Percentiles rank a stretch among this genome's conserved stretches.
These are phyloP conservation scores for Moesziomyces globuligerus DNA, from an alignment of 1,284 basidiomycete species.

Conservation along the genomic window DNA sequence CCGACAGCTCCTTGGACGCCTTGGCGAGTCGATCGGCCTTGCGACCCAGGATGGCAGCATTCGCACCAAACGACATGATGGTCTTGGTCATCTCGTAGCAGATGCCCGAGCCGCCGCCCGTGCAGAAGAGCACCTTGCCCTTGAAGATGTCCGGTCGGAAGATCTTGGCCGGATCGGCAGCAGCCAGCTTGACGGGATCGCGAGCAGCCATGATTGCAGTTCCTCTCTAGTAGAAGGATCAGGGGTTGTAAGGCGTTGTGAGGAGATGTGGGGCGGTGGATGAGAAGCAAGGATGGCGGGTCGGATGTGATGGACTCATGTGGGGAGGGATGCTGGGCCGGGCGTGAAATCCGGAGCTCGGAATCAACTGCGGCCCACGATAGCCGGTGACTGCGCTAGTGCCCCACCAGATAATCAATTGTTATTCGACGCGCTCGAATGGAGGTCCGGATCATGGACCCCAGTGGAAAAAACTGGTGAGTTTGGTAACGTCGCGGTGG, in stretches of 20 bases:
- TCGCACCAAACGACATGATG: slow-evolving; percentile 83
- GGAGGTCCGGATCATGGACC: too few species aligned
- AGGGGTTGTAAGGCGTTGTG: too few species aligned
- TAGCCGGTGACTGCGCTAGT: not conserved
- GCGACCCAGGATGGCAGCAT: slow-evolving; percentile 83
- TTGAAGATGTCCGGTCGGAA: slow-evolving; percentile 86
- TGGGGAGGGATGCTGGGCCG: not conserved
- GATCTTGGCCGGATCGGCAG: slow-evolving; percentile 38
- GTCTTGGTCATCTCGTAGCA: slow-evolving; percentile 81
- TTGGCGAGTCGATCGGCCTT: slow-evolving; percentile 82
- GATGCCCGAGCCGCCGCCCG: slow-evolving; percentile 76
- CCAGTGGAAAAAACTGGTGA: too few species aligned
- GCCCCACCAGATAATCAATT: not conserved
- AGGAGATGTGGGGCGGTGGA: too few species aligned
- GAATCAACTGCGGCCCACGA: not conserved
- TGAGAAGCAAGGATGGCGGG: too few species aligned
- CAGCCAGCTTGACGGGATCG: slow-evolving; percentile 28
- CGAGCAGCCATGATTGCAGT: slow-evolving; percentile 10
- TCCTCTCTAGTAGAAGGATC: too few species aligned
- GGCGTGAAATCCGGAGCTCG: not conserved
- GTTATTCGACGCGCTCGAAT: too few species aligned
- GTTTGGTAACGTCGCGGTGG: too few species aligned
- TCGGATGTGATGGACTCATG: not conserved
- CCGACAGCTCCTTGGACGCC: slow-evolving; percentile 78
- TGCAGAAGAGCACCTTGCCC: slow-evolving; percentile 93